These are phyloP conservation scores for Cucurbita pepo DNA, from an alignment of 306 rosid species.

Conservation along the genomic window DNA sequence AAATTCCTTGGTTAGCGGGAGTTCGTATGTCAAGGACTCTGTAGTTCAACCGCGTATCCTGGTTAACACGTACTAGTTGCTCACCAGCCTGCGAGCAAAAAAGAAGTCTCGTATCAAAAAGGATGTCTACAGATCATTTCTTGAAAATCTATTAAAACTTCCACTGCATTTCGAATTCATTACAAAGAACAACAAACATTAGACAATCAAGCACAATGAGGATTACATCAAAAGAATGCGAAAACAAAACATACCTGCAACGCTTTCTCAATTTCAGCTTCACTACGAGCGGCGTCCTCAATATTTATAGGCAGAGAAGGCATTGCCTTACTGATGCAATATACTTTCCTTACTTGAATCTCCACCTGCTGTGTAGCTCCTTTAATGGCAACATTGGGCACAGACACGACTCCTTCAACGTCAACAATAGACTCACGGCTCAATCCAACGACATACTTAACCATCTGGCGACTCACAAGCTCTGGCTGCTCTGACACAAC, in stretches of 20 bases:
- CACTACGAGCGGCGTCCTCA: constrained; percentile 91
- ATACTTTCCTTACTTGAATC: constrained; percentile 62
- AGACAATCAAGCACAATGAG: neutral
- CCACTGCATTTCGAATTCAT: neutral
- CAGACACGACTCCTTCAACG: constrained; percentile 49
- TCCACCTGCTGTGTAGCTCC: constrained; percentile 90
- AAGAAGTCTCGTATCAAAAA: neutral
- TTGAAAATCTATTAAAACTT: neutral
- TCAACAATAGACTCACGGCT: constrained; percentile 78
- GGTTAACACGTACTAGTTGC: constrained; percentile 70
- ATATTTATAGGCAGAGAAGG: constrained; percentile 57
- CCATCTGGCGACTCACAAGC: constrained; percentile 69
- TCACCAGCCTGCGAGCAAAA: constrained; percentile 54
- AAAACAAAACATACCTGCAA: constrained; percentile 21
- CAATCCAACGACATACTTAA: constrained; percentile 48
- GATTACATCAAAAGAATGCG: neutral
- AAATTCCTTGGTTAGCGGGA: constrained; percentile 74
- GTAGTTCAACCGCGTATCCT: constrained; percentile 66
- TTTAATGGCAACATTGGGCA: constrained; percentile 46
- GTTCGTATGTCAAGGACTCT: constrained; percentile 67
- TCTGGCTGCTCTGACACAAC: constrained; percentile 54
- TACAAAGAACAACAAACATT: neutral
- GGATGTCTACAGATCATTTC: neutral
- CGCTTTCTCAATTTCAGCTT: constrained; percentile 60
- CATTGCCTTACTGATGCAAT: constrained; percentile 52